Evolutionary conservation across 148 eudicot species (phyloP).

Genomic region (Cornus kousa): DNA sequence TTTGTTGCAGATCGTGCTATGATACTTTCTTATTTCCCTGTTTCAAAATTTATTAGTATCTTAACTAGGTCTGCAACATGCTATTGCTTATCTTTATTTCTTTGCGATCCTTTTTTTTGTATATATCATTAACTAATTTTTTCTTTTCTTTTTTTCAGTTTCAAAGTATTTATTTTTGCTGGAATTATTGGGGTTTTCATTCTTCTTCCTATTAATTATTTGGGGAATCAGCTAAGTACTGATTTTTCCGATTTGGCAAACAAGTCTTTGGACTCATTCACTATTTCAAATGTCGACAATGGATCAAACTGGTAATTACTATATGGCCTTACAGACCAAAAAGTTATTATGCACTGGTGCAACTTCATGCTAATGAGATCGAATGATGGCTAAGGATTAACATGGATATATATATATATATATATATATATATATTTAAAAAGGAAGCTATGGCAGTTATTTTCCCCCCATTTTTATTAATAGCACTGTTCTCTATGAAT

Average conservation of each 20-base stretch:
- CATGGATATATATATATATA: neutral
- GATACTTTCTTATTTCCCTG: neutral
- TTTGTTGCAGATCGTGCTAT: neutral
- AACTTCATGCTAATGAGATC: neutral
- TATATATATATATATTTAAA: neutral
- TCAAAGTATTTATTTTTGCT: slow-evolving; percentile 55
- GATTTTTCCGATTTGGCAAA: slow-evolving; percentile 64
- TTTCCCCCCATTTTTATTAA: neutral
- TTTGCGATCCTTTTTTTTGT: neutral
- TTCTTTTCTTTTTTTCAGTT: slow-evolving; percentile 40
- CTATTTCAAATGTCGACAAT: slow-evolving; percentile 73
- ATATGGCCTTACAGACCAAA: neutral
- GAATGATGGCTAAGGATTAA: neutral
- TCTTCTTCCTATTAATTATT: slow-evolving; percentile 68
- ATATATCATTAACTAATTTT: neutral
- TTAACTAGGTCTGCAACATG: neutral
- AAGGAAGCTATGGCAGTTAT: neutral
- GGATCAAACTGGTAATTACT: slow-evolving; percentile 72
- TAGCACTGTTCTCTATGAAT: neutral
- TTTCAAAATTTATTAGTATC: neutral
- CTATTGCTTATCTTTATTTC: neutral
- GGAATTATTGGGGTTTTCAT: slow-evolving; percentile 50
- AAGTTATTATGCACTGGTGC: neutral
- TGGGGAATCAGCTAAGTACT: slow-evolving; percentile 58
- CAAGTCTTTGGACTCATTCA: slow-evolving; percentile 70